A percentile compares a stretch with the other conserved stretches of the same genome.
phyloP scores from a whole-genome alignment of 768 basidiomycete species.

The Kwoniella sp. region DNA sequence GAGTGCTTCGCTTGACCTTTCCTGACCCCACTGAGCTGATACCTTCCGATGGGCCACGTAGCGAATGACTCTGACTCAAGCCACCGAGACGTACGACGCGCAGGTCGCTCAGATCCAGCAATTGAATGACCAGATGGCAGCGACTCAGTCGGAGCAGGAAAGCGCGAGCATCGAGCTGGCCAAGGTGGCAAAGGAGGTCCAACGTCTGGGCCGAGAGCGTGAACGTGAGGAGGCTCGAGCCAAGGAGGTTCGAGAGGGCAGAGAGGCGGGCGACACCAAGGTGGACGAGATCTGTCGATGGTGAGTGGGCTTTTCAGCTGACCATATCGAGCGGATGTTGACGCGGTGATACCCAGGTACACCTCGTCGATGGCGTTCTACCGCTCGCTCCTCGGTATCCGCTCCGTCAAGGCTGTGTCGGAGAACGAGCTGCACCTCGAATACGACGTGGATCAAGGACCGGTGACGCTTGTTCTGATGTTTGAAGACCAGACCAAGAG shows the following conservation, averaged over 20 bases:
- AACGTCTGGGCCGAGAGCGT: conserved; percentile 40
- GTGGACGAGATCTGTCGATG: conserved; percentile 49
- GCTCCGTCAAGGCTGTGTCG: conserved; percentile 59
- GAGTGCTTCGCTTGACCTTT: conserved; percentile 8
- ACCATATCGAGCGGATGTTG: neutral
- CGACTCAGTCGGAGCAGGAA: conserved; percentile 50
- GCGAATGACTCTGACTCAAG: conserved; percentile 69
- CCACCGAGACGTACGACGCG: conserved; percentile 66
- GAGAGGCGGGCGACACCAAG: conserved; percentile 52
- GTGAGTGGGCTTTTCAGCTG: conserved; percentile 54
- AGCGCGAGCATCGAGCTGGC: conserved; percentile 55
- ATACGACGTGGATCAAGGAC: conserved; percentile 52
- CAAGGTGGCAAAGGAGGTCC: conserved; percentile 45
- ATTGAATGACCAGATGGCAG: conserved; percentile 63
- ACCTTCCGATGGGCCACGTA: conserved; percentile 48
- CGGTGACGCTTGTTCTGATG: conserved; percentile 23
- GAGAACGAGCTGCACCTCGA: conserved; percentile 74
- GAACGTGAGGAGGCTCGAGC: conserved; percentile 62
- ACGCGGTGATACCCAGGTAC: conserved; percentile 56
- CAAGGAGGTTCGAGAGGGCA: conserved; percentile 67
- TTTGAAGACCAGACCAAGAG: conserved; percentile 36
- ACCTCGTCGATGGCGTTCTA: conserved; percentile 66
- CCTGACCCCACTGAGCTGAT: neutral
- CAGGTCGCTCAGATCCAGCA: conserved; percentile 76
- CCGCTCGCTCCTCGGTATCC: conserved; percentile 60